A percentile compares a stretch with the other conserved stretches of the same genome.
phyloP scores from a whole-genome alignment of 1,284 basidiomycete genomes.

The Austroboletus rostrupii region DNA sequence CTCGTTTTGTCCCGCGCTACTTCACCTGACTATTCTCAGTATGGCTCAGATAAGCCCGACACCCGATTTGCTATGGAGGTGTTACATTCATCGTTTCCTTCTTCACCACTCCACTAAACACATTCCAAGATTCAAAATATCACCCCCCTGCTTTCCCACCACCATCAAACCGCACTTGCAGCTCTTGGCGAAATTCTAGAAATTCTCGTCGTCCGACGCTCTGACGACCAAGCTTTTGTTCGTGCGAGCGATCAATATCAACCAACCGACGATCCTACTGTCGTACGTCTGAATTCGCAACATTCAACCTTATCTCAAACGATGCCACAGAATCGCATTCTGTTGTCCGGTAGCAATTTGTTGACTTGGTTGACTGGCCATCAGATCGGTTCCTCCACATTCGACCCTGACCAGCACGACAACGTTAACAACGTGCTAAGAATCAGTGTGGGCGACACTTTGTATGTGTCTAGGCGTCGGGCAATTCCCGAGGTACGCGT shows the following conservation, averaged over 20 bases:
- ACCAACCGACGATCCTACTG: conserved; percentile 28
- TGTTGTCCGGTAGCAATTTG: conserved; percentile 40
- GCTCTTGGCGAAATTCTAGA: conserved; percentile 48
- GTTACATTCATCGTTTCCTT: conserved; percentile 16
- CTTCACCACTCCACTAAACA: conserved; percentile 12
- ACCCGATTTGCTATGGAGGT: conserved; percentile 84
- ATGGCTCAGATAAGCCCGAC: conserved; percentile 95
- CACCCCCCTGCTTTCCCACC: conserved; percentile 41
- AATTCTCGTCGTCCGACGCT: conserved; percentile 48
- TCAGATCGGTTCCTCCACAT: conserved; percentile 26
- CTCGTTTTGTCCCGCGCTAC: conserved; percentile 4
- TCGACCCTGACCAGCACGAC: conserved; percentile 22
- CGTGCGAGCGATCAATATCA: conserved; percentile 37
- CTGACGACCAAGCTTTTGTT: conserved; percentile 35
- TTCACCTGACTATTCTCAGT: conserved; percentile 42
- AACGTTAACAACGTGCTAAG: conserved; percentile 27
- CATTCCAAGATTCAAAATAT: conserved; percentile 48
- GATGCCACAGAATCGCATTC: conserved; percentile 43
- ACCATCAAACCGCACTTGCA: conserved; percentile 35
- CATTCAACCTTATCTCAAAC: conserved; percentile 8
- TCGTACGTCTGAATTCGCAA: conserved; percentile 29
- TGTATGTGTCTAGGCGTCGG: conserved; percentile 48
- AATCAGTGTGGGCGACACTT: conserved; percentile 37
- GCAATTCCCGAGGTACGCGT: conserved; percentile 42
- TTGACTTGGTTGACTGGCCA: conserved; percentile 45